Conservation (phyloP, 129 eudicot species). For the Helianthus tuberosus region DNA sequence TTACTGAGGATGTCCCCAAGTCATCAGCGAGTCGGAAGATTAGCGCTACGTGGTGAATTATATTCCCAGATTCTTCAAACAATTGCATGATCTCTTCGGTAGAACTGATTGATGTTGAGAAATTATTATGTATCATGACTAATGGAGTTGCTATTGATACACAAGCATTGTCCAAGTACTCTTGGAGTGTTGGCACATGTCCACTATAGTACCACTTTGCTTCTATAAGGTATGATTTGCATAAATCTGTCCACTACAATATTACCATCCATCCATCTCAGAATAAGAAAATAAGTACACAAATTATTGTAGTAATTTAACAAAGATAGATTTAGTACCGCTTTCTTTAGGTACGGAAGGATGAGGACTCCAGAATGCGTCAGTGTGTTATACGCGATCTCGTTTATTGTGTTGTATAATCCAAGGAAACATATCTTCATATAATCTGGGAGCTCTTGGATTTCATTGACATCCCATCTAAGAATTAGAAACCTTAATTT, state of each 20-base stretch:
- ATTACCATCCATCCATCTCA: not conserved
- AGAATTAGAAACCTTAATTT: no score
- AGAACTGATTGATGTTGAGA: not conserved
- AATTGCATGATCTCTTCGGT: not conserved
- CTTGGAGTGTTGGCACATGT: conserved; percentile 32
- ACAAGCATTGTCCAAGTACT: conserved; percentile 31
- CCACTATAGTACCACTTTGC: conserved; percentile 31
- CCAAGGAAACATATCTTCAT: conserved; percentile 39
- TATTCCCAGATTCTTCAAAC: not conserved
- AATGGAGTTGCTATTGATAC: conserved; percentile 9
- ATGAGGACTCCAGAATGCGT: conserved; percentile 4
- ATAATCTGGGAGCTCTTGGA: conserved; percentile 34
- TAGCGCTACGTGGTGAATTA: conserved; percentile 10
- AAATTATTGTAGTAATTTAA: no score
- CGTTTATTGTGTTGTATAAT: conserved; percentile 26
- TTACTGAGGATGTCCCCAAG: conserved; percentile 41
- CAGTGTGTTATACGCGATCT: conserved; percentile 20
- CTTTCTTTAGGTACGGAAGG: conserved; percentile 30
- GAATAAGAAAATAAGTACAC: not conserved
- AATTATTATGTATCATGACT: conserved; percentile 11
- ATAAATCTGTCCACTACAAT: conserved; percentile 36
- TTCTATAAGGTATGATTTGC: conserved; percentile 33
- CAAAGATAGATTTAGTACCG: not conserved
- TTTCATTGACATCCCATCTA: conserved; percentile 42
- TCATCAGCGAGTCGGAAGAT: conserved; percentile 41